These are phyloP conservation scores for Jackrogersella minutella DNA, from an alignment of 495 filamentous ascomycete genomes.

Conservation along the genomic window DNA sequence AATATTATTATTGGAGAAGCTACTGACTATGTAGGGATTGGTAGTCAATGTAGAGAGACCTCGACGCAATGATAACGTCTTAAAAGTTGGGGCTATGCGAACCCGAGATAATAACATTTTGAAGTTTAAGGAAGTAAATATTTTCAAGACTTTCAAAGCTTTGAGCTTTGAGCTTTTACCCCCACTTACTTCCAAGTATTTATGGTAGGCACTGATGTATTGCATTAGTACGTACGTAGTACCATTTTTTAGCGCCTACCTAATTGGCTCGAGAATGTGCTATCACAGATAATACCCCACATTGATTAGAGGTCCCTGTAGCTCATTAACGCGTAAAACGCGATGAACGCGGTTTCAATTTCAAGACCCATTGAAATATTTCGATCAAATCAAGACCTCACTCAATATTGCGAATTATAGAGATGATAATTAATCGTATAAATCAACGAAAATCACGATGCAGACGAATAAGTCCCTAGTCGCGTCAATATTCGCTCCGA, in stretches of 20 bases:
- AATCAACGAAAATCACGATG: constrained; percentile 27
- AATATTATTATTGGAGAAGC: neutral
- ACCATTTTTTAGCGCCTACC: no score
- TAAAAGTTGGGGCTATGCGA: constrained; percentile 28
- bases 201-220: no score
- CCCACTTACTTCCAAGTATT: no score
- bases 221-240: neutral
- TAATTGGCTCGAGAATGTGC: no score
- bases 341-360: constrained; percentile 29
- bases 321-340: constrained; percentile 44
- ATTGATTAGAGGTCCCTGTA: constrained; percentile 7
- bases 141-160: neutral
- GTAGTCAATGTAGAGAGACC: constrained; percentile 49
- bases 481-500: constrained; percentile 52
- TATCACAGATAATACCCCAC: no score
- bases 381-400: neutral
- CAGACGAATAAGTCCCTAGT: constrained; percentile 44
- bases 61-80: constrained; percentile 30
- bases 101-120: constrained; percentile 40
- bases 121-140: neutral
- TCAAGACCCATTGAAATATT: constrained; percentile 25
- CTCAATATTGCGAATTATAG: neutral
- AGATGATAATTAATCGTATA: constrained; percentile 2
- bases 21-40: constrained; percentile 59
- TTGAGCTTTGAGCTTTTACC: neutral